Percentiles rank a stretch among this genome's conserved stretches.
Evolutionary conservation across 2,329 filamentous ascomycete species (phyloP).

Genomic region (Neonectria sp.): DNA sequence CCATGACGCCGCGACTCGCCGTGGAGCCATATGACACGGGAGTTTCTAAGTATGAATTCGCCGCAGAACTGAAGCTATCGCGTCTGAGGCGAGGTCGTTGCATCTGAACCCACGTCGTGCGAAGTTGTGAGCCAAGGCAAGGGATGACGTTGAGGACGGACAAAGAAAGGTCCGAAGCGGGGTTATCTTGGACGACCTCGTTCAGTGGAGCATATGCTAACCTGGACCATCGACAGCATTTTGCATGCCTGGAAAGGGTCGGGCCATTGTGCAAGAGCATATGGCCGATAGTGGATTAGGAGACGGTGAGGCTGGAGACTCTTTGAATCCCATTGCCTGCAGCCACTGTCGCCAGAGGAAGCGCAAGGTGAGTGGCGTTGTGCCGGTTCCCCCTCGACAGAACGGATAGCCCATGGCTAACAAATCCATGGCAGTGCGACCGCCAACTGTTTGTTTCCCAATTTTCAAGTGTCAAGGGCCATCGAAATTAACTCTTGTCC

Average conservation of each 20-base stretch:
- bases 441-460: conserved; percentile 34
- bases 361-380: conserved; percentile 45
- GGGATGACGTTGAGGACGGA: conserved; percentile 32
- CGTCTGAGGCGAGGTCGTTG: not conserved
- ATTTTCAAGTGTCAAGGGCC: not conserved
- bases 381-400: too few species aligned
- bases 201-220: conserved; percentile 16
- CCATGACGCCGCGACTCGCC: conserved; percentile 39
- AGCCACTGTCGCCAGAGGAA: conserved; percentile 53
- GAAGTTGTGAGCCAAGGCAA: not conserved
- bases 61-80: not conserved
- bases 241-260: conserved; percentile 7
- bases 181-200: conserved; percentile 31
- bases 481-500: not conserved
- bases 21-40: conserved; percentile 21
- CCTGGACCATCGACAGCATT: conserved; percentile 7
- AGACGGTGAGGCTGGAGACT: conserved; percentile 31
- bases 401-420: conserved; percentile 9
- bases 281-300: conserved; percentile 36
- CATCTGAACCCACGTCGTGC: not conserved
- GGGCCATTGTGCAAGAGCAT: conserved; percentile 14
- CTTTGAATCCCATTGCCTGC: conserved; percentile 52
- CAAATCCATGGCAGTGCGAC: conserved; percentile 36
- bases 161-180: conserved; percentile 49
- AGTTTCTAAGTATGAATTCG: not conserved